Base-by-base conservation (phyloP, 371 early-diverging fungal species). In the Phascolomyces articulosus region DNA sequence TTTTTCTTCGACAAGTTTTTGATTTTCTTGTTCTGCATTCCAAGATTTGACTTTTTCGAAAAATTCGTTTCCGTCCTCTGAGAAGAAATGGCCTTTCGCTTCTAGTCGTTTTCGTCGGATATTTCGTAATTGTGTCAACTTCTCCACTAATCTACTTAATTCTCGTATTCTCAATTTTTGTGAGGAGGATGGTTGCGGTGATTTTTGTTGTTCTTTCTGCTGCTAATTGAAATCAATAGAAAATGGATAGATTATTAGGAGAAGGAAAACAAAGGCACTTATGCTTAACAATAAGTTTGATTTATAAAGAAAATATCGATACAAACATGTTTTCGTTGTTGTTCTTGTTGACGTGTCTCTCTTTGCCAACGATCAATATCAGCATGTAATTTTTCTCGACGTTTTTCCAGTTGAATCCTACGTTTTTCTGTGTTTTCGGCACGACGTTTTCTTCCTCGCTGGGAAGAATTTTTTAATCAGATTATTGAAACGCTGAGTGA, bases 61-160 rank as follows among this genome's bases (percentile, higher is more conserved):
- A 48, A 81, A 84, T 18, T 72, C 72, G 44, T 81, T 69, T 4
- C 79, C 84, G 55, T 77, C 74, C 11, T 81, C 85, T 1, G 81
- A 73, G 61, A 82, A 84, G 65, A 80, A 84, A 60, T 80, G 85
- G 2, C 83, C 84, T 70, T 77, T 66, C 8, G 65, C 59, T 60
- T 74, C 70, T 18, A 77, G 47, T 60, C 69, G 57, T 60, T 74
- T 68, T 18, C 74, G 58, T 24, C 78, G 67, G 13, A 77, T 28
- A 23, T 71, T 63, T 16, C 78, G 67, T n/a, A 77, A 56, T 41
- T 71, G 57, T 40, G 47, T 60, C 4, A 75, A 55, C 26, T 58
- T 62, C n/a, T 71, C 69, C 18, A 75, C 47, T 10, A 69, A 44
- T 28, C 55, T 62, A 21, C 60, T 53, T 11, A 77, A 58, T 11